phyloP scores from a whole-genome alignment of 1,284 basidiomycete species.

The Termitomyces sp. region DNA sequence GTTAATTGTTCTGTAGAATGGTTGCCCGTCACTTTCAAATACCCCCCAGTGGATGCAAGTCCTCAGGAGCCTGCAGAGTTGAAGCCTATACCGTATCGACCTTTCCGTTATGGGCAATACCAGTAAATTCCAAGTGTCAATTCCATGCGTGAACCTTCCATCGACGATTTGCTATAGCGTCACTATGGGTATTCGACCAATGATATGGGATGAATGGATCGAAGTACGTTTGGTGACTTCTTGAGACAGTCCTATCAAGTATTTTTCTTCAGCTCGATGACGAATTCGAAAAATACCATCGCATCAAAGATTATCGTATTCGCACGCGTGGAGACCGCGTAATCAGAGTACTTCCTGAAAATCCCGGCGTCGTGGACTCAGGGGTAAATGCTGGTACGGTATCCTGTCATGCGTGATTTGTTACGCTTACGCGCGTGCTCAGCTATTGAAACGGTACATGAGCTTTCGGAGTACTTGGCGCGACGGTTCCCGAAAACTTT shows the following conservation, averaged over 20 bases:
- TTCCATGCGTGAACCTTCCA: not conserved
- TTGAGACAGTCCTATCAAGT: not conserved
- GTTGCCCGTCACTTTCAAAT: slow-evolving; percentile 44
- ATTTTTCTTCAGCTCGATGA: slow-evolving; percentile 43
- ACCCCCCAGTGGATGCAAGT: slow-evolving; percentile 43
- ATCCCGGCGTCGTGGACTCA: slow-evolving; percentile 43
- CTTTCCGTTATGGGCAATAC: slow-evolving; percentile 59
- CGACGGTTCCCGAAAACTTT: slow-evolving; percentile 59
- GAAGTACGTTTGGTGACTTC: slow-evolving; percentile 35
- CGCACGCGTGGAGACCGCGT: slow-evolving; percentile 42
- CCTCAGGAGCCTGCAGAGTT: slow-evolving; percentile 34
- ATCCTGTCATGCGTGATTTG: not conserved
- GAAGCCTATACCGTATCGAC: slow-evolving; percentile 56
- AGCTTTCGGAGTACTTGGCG: slow-evolving; percentile 61
- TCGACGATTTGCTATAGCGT: slow-evolving; percentile 35
- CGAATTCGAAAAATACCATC: slow-evolving; percentile 47
- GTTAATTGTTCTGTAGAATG: slow-evolving; percentile 33
- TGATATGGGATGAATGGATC: slow-evolving; percentile 67
- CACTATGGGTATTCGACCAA: slow-evolving; percentile 66
- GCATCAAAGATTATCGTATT: slow-evolving; percentile 50
- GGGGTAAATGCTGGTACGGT: slow-evolving; percentile 47
- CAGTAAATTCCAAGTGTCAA: slow-evolving; percentile 37
- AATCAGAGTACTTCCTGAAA: slow-evolving; percentile 46
- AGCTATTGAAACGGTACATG: slow-evolving; percentile 64
- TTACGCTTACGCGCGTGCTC: not conserved